Evolutionary conservation across 306 rosid genomes (phyloP).

Genomic region (Trifolium dubium): DNA sequence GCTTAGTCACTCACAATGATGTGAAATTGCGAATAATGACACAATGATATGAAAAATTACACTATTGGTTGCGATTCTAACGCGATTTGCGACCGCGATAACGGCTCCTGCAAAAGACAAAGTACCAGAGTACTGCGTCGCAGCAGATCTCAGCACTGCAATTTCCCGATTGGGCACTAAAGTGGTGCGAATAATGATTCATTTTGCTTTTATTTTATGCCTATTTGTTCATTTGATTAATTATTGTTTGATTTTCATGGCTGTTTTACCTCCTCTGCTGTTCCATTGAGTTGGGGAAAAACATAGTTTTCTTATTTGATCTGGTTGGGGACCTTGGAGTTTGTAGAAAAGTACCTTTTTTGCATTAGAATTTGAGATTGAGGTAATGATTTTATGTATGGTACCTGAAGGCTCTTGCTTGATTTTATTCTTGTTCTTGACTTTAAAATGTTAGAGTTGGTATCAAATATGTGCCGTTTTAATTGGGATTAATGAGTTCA

Average conservation of each 20-base stretch:
- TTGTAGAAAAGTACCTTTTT: background rate
- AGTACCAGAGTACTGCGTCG: background rate
- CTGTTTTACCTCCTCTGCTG: background rate
- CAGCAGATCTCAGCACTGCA: background rate
- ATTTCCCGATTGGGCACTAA: background rate
- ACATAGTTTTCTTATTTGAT: background rate
- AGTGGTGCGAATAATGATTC: background rate
- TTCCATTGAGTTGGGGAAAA: background rate
- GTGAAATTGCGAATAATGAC: too few species aligned
- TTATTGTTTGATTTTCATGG: background rate
- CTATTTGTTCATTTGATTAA: background rate
- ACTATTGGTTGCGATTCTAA: background rate
- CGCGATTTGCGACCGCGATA: too few species aligned
- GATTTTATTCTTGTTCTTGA: background rate
- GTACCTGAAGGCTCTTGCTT: background rate
- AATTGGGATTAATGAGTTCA: background rate
- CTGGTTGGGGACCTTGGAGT: background rate
- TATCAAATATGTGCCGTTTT: background rate
- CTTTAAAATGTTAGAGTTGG: background rate
- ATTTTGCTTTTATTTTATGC: background rate
- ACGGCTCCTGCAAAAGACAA: background rate
- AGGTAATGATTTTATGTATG: background rate
- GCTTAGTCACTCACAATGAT: too few species aligned
- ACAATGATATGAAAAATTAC: too few species aligned
- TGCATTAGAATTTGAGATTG: background rate